Evolutionary conservation across 495 filamentous ascomycete genomes (phyloP).

Genomic region (Aspergillus hancockii): DNA sequence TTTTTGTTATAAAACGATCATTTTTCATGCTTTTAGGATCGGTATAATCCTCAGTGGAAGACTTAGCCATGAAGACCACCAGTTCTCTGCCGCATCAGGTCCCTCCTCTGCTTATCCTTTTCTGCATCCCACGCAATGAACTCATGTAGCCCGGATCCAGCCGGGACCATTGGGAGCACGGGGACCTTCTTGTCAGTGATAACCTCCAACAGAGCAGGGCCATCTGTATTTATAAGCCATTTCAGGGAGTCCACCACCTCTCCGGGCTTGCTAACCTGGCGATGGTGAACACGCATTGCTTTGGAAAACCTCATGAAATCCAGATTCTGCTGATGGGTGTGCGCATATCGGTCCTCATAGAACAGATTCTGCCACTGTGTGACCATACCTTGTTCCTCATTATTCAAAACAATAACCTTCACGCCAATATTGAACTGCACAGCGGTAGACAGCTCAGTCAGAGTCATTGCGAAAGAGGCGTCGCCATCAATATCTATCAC

Average conservation of each 20-base stretch:
- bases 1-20: no score
- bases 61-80: background rate
- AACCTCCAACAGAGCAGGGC: slow-evolving; percentile 69
- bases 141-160: slow-evolving; percentile 83
- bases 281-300: slow-evolving; percentile 75
- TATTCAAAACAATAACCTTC: slow-evolving; percentile 91
- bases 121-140: background rate
- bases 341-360: slow-evolving; percentile 88
- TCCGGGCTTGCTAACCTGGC: slow-evolving; percentile 62
- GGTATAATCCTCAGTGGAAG: no score
- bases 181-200: slow-evolving; percentile 84
- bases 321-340: slow-evolving; percentile 88
- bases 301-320: slow-evolving; percentile 84
- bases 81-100: background rate
- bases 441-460: slow-evolving; percentile 87
- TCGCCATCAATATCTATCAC: slow-evolving; percentile 96
- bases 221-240: slow-evolving; percentile 84
- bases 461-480: slow-evolving; percentile 95
- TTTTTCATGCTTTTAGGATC: no score
- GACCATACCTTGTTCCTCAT: slow-evolving; percentile 94
- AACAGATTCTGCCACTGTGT: slow-evolving; percentile 95
- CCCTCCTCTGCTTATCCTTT: background rate
- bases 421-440: slow-evolving; percentile 89
- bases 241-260: slow-evolving; percentile 76
- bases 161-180: slow-evolving; percentile 96